Percentiles rank a stretch among this genome's conserved stretches.
Conservation (phyloP, 192 early-diverging fungal genomes). For the Umbelopsis sp. region DNA sequence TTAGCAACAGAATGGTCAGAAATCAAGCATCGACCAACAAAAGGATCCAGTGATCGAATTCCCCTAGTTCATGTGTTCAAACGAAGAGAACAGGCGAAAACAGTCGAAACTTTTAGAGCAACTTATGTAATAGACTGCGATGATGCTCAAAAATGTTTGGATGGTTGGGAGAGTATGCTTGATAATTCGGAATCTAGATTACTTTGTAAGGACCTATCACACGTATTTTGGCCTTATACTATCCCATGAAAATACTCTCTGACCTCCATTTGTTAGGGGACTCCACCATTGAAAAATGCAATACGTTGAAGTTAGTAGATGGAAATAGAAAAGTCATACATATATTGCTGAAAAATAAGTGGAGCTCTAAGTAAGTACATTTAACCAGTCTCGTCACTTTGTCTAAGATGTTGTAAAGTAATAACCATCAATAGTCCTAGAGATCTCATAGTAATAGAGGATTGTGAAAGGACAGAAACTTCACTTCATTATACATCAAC, state of each 20-base stretch:
- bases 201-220: neutral
- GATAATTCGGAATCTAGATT: conserved; percentile 8
- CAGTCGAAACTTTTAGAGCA: conserved; percentile 14
- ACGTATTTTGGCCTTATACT: neutral
- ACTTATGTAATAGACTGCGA: neutral
- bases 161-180: conserved; percentile 7
- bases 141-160: neutral
- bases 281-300: conserved; percentile 10
- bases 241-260: neutral
- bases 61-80: conserved; percentile 10
- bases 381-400: neutral
- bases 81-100: conserved; percentile 1
- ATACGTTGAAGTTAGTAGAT: neutral
- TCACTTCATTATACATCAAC: conserved; percentile 1
- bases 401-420: neutral
- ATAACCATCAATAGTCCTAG: neutral
- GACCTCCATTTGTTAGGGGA: neutral
- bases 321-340: neutral
- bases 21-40: conserved; percentile 3
- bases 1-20: conserved; percentile 3
- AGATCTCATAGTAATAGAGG: conserved; percentile 12
- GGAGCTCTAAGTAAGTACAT: conserved; percentile 14
- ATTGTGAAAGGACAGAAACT: neutral
- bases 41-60: neutral
- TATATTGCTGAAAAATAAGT: conserved; percentile 6